These are phyloP conservation scores for Periglandula ipomoeae DNA, from an alignment of 2,329 filamentous ascomycete species.

Conservation along the genomic window DNA sequence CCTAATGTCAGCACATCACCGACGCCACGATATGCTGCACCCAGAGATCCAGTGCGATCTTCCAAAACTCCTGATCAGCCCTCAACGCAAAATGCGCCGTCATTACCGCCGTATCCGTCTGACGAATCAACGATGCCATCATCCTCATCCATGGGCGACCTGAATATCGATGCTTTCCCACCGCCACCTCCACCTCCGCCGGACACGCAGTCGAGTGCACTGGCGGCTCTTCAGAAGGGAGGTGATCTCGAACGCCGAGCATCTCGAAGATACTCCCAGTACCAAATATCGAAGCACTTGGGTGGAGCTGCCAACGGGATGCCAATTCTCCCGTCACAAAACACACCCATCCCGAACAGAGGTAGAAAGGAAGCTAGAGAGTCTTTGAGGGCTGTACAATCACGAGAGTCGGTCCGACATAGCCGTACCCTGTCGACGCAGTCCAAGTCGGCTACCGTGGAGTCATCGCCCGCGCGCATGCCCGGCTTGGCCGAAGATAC, in stretches of 20 bases:
- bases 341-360: slow-evolving; percentile 74
- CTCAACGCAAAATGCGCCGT: slow-evolving; percentile 66
- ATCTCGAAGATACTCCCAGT: slow-evolving; percentile 87
- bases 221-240: slow-evolving; percentile 83
- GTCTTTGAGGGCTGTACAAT: slow-evolving; percentile 62
- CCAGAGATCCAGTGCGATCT: slow-evolving; percentile 41
- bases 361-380: slow-evolving; percentile 72
- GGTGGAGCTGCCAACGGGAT: slow-evolving; percentile 74
- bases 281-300: slow-evolving; percentile 92
- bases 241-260: slow-evolving; percentile 88
- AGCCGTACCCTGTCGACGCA: slow-evolving; percentile 39
- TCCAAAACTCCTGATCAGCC: slow-evolving; percentile 52
- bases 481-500: slow-evolving; percentile 58
- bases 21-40: slow-evolving; percentile 35
- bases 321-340: slow-evolving; percentile 77
- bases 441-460: slow-evolving; percentile 32
- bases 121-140: slow-evolving; percentile 45
- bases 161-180: slow-evolving; percentile 57
- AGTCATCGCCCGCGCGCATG: slow-evolving; percentile 53
- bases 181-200: slow-evolving; percentile 60
- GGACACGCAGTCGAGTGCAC: slow-evolving; percentile 77
- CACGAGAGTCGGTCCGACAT: slow-evolving; percentile 41
- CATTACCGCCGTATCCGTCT: slow-evolving; percentile 61
- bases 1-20: slow-evolving; percentile 32
- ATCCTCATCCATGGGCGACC: slow-evolving; percentile 29